Conservation (phyloP, 2,329 filamentous ascomycete genomes). For the Gyromitra esculenta region DNA sequence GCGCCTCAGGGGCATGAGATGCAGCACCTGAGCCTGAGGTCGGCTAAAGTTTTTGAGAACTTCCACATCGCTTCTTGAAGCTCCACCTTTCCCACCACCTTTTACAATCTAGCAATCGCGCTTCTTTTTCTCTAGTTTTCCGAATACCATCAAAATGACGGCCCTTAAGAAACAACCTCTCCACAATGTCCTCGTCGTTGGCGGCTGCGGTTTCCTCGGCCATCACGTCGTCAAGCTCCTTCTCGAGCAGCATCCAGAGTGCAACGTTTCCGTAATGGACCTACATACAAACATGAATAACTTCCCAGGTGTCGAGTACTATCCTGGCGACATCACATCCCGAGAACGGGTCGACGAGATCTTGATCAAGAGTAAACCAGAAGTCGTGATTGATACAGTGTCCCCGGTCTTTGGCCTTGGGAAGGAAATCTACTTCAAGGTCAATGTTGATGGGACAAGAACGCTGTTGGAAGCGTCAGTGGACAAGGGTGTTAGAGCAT, state of each 20-base stretch:
- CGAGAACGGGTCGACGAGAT: slow-evolving; percentile 69
- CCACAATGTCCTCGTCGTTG: slow-evolving; percentile 79
- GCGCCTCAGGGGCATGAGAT: slow-evolving; percentile 40
- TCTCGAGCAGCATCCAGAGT: slow-evolving; percentile 69
- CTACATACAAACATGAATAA: slow-evolving; percentile 76
- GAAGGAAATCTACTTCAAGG: slow-evolving; percentile 74
- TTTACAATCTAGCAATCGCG: slow-evolving; percentile 31
- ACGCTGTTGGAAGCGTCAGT: slow-evolving; percentile 79
- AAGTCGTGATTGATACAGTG: slow-evolving; percentile 91
- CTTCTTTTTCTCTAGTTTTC: background rate
- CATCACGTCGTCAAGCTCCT: slow-evolving; percentile 82
- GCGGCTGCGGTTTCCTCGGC: slow-evolving; percentile 85
- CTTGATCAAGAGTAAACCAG: slow-evolving; percentile 74
- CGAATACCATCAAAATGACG: slow-evolving; percentile 29
- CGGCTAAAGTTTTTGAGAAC: slow-evolving; percentile 42
- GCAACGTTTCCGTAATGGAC: slow-evolving; percentile 75
- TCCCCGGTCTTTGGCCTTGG: slow-evolving; percentile 70
- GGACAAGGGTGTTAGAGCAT: slow-evolving; percentile 75
- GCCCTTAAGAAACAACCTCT: slow-evolving; percentile 60
- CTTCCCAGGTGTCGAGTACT: slow-evolving; percentile 71
- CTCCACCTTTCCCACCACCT: slow-evolving; percentile 6
- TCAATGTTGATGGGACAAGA: slow-evolving; percentile 88
- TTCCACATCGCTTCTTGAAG: slow-evolving; percentile 23
- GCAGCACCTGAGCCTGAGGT: slow-evolving; percentile 19
- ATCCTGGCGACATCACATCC: slow-evolving; percentile 81